Evolutionary conservation across 2,329 filamentous ascomycete genomes (phyloP).

Genomic region (Podosphaera aphanis): DNA sequence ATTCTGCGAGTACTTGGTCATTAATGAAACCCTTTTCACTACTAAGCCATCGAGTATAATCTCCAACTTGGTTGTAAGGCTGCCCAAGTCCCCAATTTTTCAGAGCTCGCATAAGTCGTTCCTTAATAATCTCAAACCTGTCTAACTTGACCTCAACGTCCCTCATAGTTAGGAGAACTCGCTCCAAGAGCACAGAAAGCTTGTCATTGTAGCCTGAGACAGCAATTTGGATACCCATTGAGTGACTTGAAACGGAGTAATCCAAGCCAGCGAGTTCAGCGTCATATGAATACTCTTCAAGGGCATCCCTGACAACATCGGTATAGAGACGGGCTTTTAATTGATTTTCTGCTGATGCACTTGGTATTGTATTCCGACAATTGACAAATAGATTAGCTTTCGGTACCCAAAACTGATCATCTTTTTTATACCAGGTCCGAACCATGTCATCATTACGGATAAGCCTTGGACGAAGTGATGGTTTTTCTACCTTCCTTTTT

Average conservation of each 20-base stretch:
- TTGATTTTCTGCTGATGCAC: slow-evolving; percentile 51
- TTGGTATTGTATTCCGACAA: slow-evolving; percentile 56
- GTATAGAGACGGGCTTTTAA: slow-evolving; percentile 63
- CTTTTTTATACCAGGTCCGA: slow-evolving; percentile 92
- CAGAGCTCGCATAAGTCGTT: slow-evolving; percentile 51
- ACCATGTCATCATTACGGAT: slow-evolving; percentile 64
- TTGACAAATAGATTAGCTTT: slow-evolving; percentile 73
- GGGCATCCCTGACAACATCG: slow-evolving; percentile 64
- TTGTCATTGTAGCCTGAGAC: slow-evolving; percentile 94
- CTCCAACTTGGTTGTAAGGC: slow-evolving; percentile 69
- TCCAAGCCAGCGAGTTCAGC: slow-evolving; percentile 76
- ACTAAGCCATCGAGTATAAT: slow-evolving; percentile 61
- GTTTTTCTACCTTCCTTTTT: slow-evolving; percentile 67
- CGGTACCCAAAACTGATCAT: slow-evolving; percentile 94
- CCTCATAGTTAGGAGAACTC: slow-evolving; percentile 63
- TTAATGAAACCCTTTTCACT: slow-evolving; percentile 56
- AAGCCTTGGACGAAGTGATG: slow-evolving; percentile 50
- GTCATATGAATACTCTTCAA: slow-evolving; percentile 88
- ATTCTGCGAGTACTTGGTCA: slow-evolving; percentile 55
- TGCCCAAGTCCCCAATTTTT: slow-evolving; percentile 75
- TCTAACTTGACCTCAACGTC: slow-evolving; percentile 69
- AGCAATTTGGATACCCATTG: slow-evolving; percentile 51
- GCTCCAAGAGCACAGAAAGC: slow-evolving; percentile 69
- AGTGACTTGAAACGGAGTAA: slow-evolving; percentile 54
- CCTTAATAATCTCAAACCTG: slow-evolving; percentile 77